Evolutionary conservation across 768 basidiomycete species (phyloP).

Genomic region (Sporobolomyces pararoseus): DNA sequence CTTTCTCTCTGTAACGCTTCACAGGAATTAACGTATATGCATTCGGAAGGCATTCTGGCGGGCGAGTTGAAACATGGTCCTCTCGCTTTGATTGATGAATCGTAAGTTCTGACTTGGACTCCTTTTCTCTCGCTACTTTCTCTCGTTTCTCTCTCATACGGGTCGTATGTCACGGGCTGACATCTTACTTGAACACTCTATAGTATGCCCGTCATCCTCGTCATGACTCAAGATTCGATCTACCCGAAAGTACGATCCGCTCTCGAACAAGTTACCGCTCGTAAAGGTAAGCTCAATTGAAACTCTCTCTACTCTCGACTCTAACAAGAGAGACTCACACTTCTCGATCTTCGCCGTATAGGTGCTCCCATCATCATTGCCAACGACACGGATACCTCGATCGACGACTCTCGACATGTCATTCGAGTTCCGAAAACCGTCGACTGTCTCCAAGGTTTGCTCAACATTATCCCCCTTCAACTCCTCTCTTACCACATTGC

Average conservation of each 20-base stretch:
- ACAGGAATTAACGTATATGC: slow-evolving; percentile 53
- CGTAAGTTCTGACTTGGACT: slow-evolving; percentile 59
- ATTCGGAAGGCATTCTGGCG: slow-evolving; percentile 85
- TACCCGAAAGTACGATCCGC: slow-evolving; percentile 91
- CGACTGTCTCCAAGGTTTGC: slow-evolving; percentile 87
- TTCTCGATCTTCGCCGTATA: neutral
- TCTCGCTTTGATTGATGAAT: slow-evolving; percentile 94
- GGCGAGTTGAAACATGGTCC: slow-evolving; percentile 99
- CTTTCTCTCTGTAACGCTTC: neutral
- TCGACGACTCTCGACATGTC: slow-evolving; percentile 65
- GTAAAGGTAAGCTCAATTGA: slow-evolving; percentile 67
- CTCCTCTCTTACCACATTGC: slow-evolving; percentile 94
- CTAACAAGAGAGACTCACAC: neutral
- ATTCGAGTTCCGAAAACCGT: slow-evolving; percentile 93
- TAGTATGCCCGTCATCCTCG: slow-evolving; percentile 68
- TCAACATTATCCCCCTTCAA: slow-evolving; percentile 96
- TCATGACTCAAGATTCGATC: slow-evolving; percentile 98
- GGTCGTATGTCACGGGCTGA: too few species aligned
- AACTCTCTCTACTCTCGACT: neutral
- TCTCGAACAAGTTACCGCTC: slow-evolving; percentile 92
- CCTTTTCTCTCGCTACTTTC: neutral
- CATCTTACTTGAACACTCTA: neutral
- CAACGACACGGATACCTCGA: slow-evolving; percentile 79
- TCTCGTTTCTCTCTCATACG: neutral
- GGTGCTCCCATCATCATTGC: slow-evolving; percentile 76